Conservation (phyloP, 1,284 basidiomycete species). For the Fereydounia khargensis region DNA sequence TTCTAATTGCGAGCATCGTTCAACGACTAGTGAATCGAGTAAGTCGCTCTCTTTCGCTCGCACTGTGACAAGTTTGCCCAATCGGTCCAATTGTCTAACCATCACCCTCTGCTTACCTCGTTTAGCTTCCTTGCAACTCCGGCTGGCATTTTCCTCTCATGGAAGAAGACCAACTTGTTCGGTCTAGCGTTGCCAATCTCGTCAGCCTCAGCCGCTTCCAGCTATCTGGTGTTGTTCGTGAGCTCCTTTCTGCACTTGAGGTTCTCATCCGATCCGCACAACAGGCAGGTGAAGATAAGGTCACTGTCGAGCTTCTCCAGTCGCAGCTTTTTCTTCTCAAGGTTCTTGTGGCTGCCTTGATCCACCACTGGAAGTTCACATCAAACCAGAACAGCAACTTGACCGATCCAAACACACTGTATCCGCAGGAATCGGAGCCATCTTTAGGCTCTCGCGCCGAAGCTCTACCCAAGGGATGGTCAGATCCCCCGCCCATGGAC, state of each 20-base stretch:
- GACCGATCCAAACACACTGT: neutral
- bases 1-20: conserved; percentile 46
- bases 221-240: conserved; percentile 36
- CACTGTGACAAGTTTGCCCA: neutral
- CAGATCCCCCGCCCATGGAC: conserved; percentile 75
- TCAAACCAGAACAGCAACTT: conserved; percentile 10
- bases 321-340: conserved; percentile 87
- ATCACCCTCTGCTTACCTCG: neutral
- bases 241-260: conserved; percentile 43
- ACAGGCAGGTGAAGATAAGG: conserved; percentile 49
- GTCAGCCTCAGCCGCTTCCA: conserved; percentile 44
- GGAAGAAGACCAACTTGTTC: conserved; percentile 42
- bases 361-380: conserved; percentile 68
- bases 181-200: conserved; percentile 43
- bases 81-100: neutral
- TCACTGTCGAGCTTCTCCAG: conserved; percentile 65
- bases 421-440: neutral
- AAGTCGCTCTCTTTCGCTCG: conserved; percentile 1
- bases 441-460: conserved; percentile 4
- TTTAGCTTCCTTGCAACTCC: conserved; percentile 41
- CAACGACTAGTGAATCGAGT: conserved; percentile 40
- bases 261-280: conserved; percentile 32
- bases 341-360: conserved; percentile 72
- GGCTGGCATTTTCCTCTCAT: conserved; percentile 37
- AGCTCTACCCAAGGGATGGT: conserved; percentile 57